Evolutionary conservation across 306 rosid genomes (phyloP).

Genomic region (Purshia tridentata): DNA sequence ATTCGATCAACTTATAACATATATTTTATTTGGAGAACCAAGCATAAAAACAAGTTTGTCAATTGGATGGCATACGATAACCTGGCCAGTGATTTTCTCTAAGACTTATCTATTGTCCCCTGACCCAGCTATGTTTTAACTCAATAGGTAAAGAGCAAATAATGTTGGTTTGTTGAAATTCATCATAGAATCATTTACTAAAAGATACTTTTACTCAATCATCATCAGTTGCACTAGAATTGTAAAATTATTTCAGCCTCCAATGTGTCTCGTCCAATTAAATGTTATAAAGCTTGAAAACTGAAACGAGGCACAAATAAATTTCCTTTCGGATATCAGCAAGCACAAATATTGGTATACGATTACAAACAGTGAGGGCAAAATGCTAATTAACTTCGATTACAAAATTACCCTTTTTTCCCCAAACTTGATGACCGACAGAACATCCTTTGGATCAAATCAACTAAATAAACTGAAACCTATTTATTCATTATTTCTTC

Average conservation of each 20-base stretch:
- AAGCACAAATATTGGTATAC: neutral
- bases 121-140: neutral
- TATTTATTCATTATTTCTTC: neutral
- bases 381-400: neutral
- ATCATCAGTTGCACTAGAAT: neutral
- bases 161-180: neutral
- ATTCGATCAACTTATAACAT: neutral
- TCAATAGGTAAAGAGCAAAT: neutral
- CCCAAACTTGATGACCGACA: neutral
- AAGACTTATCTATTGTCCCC: neutral
- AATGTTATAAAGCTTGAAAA: neutral
- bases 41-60: neutral
- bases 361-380: neutral
- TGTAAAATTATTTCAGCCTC: neutral
- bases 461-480: neutral
- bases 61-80: neutral
- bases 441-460: conserved; percentile 1
- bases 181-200: neutral
- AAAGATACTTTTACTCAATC: neutral
- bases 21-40: neutral
- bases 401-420: neutral
- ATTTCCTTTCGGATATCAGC: neutral
- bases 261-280: neutral
- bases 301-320: neutral
- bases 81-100: neutral